Evolutionary conservation across 768 basidiomycete genomes (phyloP).

Genomic region (Mycena rosella): DNA sequence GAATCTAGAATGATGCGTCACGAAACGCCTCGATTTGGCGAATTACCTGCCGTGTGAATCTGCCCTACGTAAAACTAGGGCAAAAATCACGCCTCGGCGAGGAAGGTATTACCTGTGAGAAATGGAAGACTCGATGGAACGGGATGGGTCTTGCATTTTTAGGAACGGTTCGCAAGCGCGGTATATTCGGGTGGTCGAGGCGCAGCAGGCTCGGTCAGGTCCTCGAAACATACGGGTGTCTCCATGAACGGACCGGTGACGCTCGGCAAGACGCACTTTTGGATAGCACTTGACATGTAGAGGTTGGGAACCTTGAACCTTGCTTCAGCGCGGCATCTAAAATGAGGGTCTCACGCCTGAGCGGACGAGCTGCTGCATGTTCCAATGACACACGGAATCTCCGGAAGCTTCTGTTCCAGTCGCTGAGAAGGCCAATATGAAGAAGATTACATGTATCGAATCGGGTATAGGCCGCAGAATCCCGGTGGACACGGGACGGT

Average conservation of each 20-base stretch:
- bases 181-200: no score
- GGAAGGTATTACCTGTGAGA: not conserved
- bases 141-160: constrained; percentile 5
- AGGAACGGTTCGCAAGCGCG: constrained; percentile 5
- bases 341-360: constrained; percentile 25
- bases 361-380: constrained; percentile 18
- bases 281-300: not conserved
- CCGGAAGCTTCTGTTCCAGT: constrained; percentile 27
- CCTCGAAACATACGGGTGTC: constrained; percentile 20
- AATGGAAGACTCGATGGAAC: constrained; percentile 22
- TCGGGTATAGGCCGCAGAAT: constrained; percentile 31
- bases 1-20: constrained; percentile 2
- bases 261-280: constrained; percentile 11
- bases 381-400: constrained; percentile 31
- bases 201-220: not conserved
- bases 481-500: constrained; percentile 33
- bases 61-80: constrained; percentile 15
- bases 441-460: constrained; percentile 31
- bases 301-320: not conserved
- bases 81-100: constrained; percentile 25
- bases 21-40: not conserved
- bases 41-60: constrained; percentile 2
- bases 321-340: constrained; percentile 21
- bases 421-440: constrained; percentile 21
- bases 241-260: constrained; percentile 27